Evolutionary conservation across 768 basidiomycete genomes (phyloP), one percentile per base, ranked within the genome.

Genomic region (Pisolithus marmoratus): DNA sequence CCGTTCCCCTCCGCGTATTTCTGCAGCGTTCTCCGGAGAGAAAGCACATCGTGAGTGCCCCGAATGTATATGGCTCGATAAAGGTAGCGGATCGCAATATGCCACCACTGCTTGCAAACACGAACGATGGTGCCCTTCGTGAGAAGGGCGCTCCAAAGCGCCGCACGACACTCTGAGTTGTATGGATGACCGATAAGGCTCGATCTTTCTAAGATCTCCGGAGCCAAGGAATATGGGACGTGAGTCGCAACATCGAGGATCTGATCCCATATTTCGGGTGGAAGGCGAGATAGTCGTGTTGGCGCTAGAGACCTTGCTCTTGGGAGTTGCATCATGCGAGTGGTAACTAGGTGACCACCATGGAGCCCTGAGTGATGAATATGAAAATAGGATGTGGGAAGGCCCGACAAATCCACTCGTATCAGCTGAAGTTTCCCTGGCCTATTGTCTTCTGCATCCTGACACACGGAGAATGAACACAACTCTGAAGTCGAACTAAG

Each of bases 21-120:
- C 5, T 47, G 27, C 26, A 67, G 23, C 0, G 58, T 49, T 23
- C 7, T 49, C 12, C 46, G 52, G 19, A 68, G 62, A 20, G 63
- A 63, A 9, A 49, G 26, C 14, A 67, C 8, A 46, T 40, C 58
- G 20, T 52, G 56, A 19, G 31, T 45, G 24, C 53, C 58, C 1
- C 61, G 52, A 1, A 67, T 52, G 41, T 58, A 61, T 1, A 67
- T 51, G 15, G 66, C 59, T 27, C 42, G 46, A 37, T 68, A 64
- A 36, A 67, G 64, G 38, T 38, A 53, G 5, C 56, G 59, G 8
- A 48, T 40, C 24, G 66, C 61, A 26, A 68, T 48, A 37, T 60
- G 52, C 58, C 58, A 63, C 65, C 65, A 67, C 47, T 54, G 58
- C 46, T 48, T 66, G 52, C 63, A 68, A 37, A 67, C 66, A 8